Conservation (phyloP, 306 rosid genomes). For the Psophocarpus tetragonolobus region DNA sequence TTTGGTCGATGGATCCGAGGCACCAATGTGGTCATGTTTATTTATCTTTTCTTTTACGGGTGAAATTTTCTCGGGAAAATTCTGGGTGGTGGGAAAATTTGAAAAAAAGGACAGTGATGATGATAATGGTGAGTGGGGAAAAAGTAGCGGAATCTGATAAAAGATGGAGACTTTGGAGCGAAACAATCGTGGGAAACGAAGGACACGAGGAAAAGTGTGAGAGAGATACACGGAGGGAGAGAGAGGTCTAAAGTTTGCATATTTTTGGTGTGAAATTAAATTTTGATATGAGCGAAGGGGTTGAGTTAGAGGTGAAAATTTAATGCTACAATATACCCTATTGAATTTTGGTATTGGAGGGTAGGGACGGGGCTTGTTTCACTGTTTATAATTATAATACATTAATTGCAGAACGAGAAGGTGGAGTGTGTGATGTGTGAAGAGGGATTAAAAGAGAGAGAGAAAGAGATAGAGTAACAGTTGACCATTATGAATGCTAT, state of each 20-base stretch:
- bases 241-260: not conserved
- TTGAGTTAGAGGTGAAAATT: conserved; percentile 19
- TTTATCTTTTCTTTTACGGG: not conserved
- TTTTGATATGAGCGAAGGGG: not conserved
- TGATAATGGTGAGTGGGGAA: not conserved
- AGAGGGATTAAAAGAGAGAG: not conserved
- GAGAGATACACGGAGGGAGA: not conserved
- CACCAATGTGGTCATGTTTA: conserved; percentile 14
- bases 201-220: not conserved
- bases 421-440: not conserved
- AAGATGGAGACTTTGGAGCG: not conserved
- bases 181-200: conserved; percentile 3
- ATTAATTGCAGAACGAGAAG: conserved; percentile 39
- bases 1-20: conserved; percentile 16
- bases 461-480: not conserved
- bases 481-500: conserved; percentile 38
- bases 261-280: conserved; percentile 42
- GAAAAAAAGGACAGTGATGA: not conserved
- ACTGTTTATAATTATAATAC: not conserved
- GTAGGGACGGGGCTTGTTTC: conserved; percentile 29
- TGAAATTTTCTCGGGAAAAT: conserved; percentile 23
- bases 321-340: conserved; percentile 37
- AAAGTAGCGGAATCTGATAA: conserved; percentile 15
- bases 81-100: not conserved
- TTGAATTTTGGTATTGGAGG: conserved; percentile 21